phyloP scores from a whole-genome alignment of 2,329 filamentous ascomycete genomes.

The Trichoderma koningiopsis region DNA sequence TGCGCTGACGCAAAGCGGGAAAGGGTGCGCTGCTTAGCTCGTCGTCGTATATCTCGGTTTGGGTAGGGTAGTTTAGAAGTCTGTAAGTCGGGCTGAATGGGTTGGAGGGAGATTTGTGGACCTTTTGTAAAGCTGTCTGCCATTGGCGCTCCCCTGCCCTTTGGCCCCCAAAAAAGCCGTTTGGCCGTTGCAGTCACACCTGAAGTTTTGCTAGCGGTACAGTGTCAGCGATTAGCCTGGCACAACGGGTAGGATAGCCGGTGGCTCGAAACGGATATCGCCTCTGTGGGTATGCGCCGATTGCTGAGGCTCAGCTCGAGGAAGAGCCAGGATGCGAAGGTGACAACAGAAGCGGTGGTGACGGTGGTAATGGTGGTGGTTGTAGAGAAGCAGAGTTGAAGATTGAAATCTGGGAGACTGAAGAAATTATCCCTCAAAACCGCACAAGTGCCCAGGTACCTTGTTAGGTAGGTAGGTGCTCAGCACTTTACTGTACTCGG shows the following conservation, averaged over 20 bases:
- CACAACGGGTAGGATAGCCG: neutral
- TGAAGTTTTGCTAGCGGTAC: neutral
- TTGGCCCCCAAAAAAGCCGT: slow-evolving; percentile 14
- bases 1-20: neutral
- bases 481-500: neutral
- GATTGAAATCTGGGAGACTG: neutral
- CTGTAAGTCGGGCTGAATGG: neutral
- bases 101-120: neutral
- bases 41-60: slow-evolving; percentile 23
- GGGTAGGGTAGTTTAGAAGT: neutral
- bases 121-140: slow-evolving; percentile 13
- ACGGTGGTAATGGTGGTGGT: neutral
- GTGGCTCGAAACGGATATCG: neutral
- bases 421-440: neutral
- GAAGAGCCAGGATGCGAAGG: slow-evolving; percentile 4
- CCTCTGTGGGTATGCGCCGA: neutral
- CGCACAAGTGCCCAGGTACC: too few species aligned
- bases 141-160: slow-evolving; percentile 1
- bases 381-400: neutral
- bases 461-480: too few species aligned
- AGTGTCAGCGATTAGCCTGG: slow-evolving; percentile 1
- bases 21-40: slow-evolving; percentile 4
- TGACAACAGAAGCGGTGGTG: neutral
- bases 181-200: slow-evolving; percentile 11
- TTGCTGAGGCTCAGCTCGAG: neutral